Evolutionary conservation across 306 rosid genomes (phyloP).

Genomic region (Dryas alaskensis): DNA sequence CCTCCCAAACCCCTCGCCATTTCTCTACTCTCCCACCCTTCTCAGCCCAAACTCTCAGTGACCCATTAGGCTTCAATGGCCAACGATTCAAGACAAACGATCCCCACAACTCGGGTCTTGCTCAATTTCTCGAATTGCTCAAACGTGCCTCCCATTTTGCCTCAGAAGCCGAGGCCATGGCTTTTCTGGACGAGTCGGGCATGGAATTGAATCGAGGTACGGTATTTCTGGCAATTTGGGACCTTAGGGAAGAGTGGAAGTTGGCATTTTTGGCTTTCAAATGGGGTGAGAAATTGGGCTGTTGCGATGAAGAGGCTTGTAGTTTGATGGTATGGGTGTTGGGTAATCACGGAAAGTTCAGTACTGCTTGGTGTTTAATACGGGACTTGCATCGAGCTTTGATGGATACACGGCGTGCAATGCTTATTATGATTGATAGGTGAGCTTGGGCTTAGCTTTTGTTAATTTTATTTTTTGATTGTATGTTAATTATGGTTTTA

Average conservation of each 20-base stretch:
- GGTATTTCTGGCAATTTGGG: slow-evolving; percentile 65
- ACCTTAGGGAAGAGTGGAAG: slow-evolving; percentile 57
- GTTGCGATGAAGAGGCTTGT: slow-evolving; percentile 56
- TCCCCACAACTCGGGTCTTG: slow-evolving; percentile 30
- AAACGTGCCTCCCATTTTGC: slow-evolving; percentile 26
- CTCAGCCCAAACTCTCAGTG: slow-evolving; percentile 15
- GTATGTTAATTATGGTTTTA: neutral
- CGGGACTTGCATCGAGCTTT: slow-evolving; percentile 63
- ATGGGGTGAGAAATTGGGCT: slow-evolving; percentile 57
- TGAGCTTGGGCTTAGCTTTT: slow-evolving; percentile 23
- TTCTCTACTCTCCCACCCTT: slow-evolving; percentile 36
- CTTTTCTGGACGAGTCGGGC: slow-evolving; percentile 44
- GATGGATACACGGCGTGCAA: slow-evolving; percentile 54
- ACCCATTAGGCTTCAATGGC: slow-evolving; percentile 31
- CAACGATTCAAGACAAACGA: slow-evolving; percentile 24
- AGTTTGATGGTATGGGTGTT: slow-evolving; percentile 78
- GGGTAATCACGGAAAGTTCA: slow-evolving; percentile 64
- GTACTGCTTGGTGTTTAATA: slow-evolving; percentile 77
- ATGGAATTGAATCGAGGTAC: slow-evolving; percentile 37
- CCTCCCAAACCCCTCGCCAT: slow-evolving; percentile 18
- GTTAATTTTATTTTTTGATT: neutral
- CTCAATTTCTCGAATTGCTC: slow-evolving; percentile 50
- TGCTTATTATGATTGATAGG: slow-evolving; percentile 90
- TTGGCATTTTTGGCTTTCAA: slow-evolving; percentile 60
- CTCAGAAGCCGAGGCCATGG: slow-evolving; percentile 50